Evolutionary conservation across 371 early-diverging fungal species (phyloP), one percentile per base, ranked within the genome.

Genomic region (Lichtheimia ornata): DNA sequence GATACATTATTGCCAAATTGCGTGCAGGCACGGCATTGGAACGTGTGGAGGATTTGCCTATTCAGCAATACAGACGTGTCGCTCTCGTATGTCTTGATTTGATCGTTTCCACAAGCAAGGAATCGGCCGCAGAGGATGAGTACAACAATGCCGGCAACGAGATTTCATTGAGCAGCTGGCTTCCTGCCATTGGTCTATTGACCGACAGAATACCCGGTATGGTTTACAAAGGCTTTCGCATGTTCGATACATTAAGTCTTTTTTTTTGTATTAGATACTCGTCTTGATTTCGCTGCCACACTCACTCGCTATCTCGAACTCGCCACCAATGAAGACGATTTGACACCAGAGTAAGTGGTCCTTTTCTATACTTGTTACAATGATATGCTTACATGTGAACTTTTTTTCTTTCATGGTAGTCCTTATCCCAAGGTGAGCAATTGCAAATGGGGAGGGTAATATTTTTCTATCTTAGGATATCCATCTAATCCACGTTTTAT

Each of bases 1-100:
- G 84, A 0, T 91, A 88, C 62, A 69, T 96, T 3, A 77, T 90
- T 42, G 84, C 88, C 57, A 86, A 90, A 57, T 61, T 91, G 17
- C 67, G 82, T 41, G 60, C 85, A 6, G 74, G 73, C 22, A 73
- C 77, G 0, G 56, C 73, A 0, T 64, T 83, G 6, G 75, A 77
- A 22, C 64, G 73, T 12, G 70, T 83, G 0, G 86, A 86, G 4
- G 71, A 68, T 9, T 65, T 84, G 24, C 69, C 83, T 0, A 73
- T 84, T 7, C 53, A 73, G 15, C 73, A 80, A 18, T 82, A 81
- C 50, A 71, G 88, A 41, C 58, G 65, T 12, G 73, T 81, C 6
- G 76, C 82, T 0, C 61, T 89, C 27, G 77, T 63, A 35, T 88
- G 85, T 62, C 65, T 83, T 35, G 67, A 74, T 49, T 58, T 65